These are phyloP conservation scores for Kuraishia borneana DNA, from an alignment of 805 yeast species.

Conservation along the genomic window DNA sequence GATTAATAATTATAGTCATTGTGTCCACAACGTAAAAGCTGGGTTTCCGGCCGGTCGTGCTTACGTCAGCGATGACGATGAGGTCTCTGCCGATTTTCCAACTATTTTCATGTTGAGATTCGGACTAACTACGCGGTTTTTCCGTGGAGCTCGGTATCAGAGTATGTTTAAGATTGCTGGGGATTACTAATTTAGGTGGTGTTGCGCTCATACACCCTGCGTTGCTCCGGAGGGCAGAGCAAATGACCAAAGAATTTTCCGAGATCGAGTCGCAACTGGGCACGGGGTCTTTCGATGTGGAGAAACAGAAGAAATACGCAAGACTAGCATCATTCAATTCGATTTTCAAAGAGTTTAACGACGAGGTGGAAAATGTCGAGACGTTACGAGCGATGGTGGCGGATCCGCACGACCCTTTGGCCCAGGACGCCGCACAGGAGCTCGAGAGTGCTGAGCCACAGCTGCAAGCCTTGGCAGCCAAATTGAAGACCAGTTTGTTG, in stretches of 20 bases:
- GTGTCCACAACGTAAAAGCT: too few species aligned
- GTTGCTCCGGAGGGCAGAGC: slow-evolving; percentile 33
- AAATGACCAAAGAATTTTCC: slow-evolving; percentile 26
- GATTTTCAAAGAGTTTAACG: slow-evolving; percentile 24
- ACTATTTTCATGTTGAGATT: too few species aligned
- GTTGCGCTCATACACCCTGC: slow-evolving; percentile 31
- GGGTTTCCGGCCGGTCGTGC: too few species aligned
- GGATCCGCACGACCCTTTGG: slow-evolving; percentile 30
- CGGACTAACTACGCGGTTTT: too few species aligned
- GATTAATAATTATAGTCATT: too few species aligned
- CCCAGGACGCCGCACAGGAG: slow-evolving; percentile 55
- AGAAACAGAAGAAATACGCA: slow-evolving; percentile 37
- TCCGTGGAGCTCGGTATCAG: too few species aligned
- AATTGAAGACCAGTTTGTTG: slow-evolving; percentile 46
- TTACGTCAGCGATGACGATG: too few species aligned
- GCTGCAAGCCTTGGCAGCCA: slow-evolving; percentile 27
- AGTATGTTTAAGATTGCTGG: too few species aligned
- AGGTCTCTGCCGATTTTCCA: too few species aligned
- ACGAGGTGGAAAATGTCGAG: slow-evolving; percentile 16
- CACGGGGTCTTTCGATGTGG: slow-evolving; percentile 26
- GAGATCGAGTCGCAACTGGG: slow-evolving; percentile 30
- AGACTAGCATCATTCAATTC: slow-evolving; percentile 32
- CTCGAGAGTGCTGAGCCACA: slow-evolving; percentile 31
- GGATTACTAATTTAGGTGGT: too few species aligned
- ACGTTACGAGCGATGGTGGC: slow-evolving; percentile 22